Evolutionary conservation across 768 basidiomycete genomes (phyloP), one percentile per base, ranked within the genome.

Genomic region (Mycena venus): DNA sequence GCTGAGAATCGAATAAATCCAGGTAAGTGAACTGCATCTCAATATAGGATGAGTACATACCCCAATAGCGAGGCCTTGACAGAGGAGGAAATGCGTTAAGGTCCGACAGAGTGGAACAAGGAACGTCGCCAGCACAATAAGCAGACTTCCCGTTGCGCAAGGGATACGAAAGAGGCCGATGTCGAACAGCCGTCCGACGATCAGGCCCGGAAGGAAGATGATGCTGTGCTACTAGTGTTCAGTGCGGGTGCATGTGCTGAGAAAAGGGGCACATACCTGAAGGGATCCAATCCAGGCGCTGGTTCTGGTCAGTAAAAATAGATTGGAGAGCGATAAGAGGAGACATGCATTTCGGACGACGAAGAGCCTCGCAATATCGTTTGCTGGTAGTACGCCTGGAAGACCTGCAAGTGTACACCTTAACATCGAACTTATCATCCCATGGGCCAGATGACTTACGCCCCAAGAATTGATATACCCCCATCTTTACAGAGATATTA

Each of bases 161-260:
- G 40, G 40, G 7, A 61, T 42, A 25, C 60, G 23, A 25, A 61
- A 61, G 5, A 40, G 88, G 65, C 94, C 94, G 44, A 94, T 77
- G 80, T 95, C 94, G 81, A 95, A 94, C 21, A 95, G 79, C 6
- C 92, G 89, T 1, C 94, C 94, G 3, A 88, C 86, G 59, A 93
- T 38, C 3, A 95, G 82, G 15, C 90, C 91, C 1, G 92, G 92
- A 5, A 93, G 78, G 81, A 29, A 40, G 25, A 61, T 42, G 25
- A 64, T 19, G 31, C 29, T 15, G 47, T 64, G 62, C 62, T 64
- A 34, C 21, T 34, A 25, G 60, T 29, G 5, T 44, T 42, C 14
- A 42, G 27, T 25, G 60, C 27, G 25, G n/a, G 32, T 25, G 40
- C 19, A 62, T 42, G 40, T 63, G 14, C 27, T 29, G 42, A 31